phyloP scores from a whole-genome alignment of 2,329 filamentous ascomycete genomes.

The Monosporascus cannonballus region DNA sequence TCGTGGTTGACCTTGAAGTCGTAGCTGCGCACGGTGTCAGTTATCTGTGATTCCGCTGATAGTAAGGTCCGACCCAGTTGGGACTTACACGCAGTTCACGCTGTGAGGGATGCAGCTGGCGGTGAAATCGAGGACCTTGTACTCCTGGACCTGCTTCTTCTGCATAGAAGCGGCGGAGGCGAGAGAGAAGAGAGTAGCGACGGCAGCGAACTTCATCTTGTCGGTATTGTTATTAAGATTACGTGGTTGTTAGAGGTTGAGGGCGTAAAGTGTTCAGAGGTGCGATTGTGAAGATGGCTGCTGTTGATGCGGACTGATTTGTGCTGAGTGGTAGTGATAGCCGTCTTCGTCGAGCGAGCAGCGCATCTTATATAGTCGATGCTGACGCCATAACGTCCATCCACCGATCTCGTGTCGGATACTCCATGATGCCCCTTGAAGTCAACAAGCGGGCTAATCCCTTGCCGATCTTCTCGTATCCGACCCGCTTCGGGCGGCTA shows the following conservation, averaged over 20 bases:
- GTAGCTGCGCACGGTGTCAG: conserved; percentile 1
- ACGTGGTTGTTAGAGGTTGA: neutral
- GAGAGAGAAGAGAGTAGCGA: conserved; percentile 4
- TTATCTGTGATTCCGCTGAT: neutral
- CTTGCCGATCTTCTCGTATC: conserved; percentile 6
- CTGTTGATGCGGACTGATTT: neutral
- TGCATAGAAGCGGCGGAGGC: conserved; percentile 4
- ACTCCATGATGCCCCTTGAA: neutral
- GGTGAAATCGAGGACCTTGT: conserved; percentile 1
- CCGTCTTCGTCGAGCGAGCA: neutral
- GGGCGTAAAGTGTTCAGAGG: neutral
- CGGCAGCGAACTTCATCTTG: conserved; percentile 6
- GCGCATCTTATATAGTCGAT: neutral
- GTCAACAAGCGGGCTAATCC: neutral
- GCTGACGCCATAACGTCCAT: neutral
- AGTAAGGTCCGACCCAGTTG: neutral
- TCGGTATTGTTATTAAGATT: neutral
- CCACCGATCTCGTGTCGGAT: neutral
- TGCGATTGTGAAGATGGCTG: neutral
- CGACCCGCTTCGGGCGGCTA: neutral
- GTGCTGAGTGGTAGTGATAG: neutral
- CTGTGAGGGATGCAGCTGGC: conserved; percentile 8
- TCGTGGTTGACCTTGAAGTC: conserved; percentile 4
- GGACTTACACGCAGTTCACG: conserved; percentile 3
- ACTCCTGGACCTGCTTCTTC: conserved; percentile 2